Conservation (phyloP, 805 yeast species). For the Zygosaccharomyces lentus region DNA sequence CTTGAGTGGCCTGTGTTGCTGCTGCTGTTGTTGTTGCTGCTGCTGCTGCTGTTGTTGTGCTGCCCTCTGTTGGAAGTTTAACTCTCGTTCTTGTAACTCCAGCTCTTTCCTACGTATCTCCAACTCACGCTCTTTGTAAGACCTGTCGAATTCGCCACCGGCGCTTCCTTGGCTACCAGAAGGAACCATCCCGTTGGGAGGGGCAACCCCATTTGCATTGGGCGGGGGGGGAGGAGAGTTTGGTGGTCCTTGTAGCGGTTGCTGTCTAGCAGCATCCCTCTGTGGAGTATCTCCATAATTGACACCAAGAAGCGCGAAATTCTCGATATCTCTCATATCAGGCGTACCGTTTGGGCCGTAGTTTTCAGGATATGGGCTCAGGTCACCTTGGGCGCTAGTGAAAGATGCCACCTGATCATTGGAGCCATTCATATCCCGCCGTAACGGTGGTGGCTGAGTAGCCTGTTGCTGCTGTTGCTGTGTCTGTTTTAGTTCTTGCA, state of each 20-base stretch:
- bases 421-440: slow-evolving; percentile 2
- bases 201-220: slow-evolving; percentile 7
- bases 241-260: slow-evolving; percentile 13
- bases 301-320: slow-evolving; percentile 31
- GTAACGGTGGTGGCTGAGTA: background rate
- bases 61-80: slow-evolving; percentile 31
- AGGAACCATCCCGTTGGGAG: background rate
- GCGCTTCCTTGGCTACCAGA: slow-evolving; percentile 10
- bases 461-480: background rate
- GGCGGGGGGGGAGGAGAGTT: slow-evolving; percentile 10
- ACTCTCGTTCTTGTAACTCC: slow-evolving; percentile 35
- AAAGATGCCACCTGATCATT: slow-evolving; percentile 4
- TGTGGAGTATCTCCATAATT: slow-evolving; percentile 30
- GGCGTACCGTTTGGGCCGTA: slow-evolving; percentile 32
- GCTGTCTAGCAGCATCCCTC: slow-evolving; percentile 14
- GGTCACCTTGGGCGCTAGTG: slow-evolving; percentile 3
- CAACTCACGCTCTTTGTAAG: slow-evolving; percentile 30
- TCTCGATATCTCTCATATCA: slow-evolving; percentile 31
- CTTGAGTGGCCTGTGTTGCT: slow-evolving; percentile 15
- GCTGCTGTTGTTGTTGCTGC: slow-evolving; percentile 21
- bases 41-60: slow-evolving; percentile 21
- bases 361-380: slow-evolving; percentile 3
- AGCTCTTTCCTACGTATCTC: slow-evolving; percentile 34
- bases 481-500: slow-evolving; percentile 9
- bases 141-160: slow-evolving; percentile 13